Base-by-base conservation (phyloP, 2,329 filamentous ascomycete species). In the Alternaria hordeiaustralica region DNA sequence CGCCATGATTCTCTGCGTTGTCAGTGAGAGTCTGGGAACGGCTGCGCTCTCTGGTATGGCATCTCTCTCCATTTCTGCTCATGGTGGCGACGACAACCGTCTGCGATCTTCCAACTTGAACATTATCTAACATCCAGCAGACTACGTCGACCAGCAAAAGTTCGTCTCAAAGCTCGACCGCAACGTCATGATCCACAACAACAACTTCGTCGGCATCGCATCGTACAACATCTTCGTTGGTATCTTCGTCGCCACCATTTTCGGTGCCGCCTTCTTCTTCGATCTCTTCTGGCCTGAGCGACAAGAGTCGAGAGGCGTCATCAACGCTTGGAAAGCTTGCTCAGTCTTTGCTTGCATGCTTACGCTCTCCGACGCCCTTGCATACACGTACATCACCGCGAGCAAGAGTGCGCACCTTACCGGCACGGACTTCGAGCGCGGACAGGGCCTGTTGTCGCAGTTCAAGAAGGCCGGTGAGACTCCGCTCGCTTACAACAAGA, bases 251-350 rank as follows among this genome's bases (percentile, higher is more conserved):
- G 86, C 86, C 13, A 86, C 83, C 49, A 84, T 88, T 69, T 88
- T 89, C 69, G 86, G 86, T 21, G 83, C 84, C 1, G 87, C 83
- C 0, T 88, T 88, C 80, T 88, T 88, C 80, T 88, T 88, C 75
- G 87, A 88, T 70, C 82, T 89, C 4, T 87, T 88, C 78, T 88
- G 86, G 85, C 87, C 87, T 0, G 85, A 86, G 55, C 81, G 87
- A 51, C 73, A 80, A 10, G 87, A 89, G 64, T 83, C 79, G 5
- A 72, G 65, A 20, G 73, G 79, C 20, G 85, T 88, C 4, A 83
- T 84, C 53, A 68, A 83, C n/a, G 84, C 86, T 1, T 89, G 87
- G 87, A 85, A 82, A 69, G 79, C 84, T 11, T 85, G 82, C 65
- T 83, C 84, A 0, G 74, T 87, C 2, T 71, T 86, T 3, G 79